phyloP scores from a whole-genome alignment of 495 filamentous ascomycete species.

The Neurospora sp. region DNA sequence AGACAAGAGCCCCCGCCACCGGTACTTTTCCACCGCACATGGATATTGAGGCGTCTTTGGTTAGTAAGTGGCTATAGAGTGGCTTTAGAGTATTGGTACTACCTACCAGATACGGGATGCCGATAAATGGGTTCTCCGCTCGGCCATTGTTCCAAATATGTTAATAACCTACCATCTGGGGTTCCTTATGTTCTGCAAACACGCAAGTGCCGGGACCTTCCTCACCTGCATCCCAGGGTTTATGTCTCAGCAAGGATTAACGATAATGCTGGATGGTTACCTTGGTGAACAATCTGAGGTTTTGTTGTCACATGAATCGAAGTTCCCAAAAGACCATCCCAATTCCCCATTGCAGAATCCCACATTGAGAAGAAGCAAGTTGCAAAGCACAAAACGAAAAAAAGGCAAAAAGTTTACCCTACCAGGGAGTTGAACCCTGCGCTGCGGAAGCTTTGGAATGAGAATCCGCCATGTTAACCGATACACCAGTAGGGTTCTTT shows the following conservation, averaged over 20 bases:
- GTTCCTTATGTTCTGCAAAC: no score
- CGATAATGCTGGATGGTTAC: not conserved
- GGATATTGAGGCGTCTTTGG: not conserved
- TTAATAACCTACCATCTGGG: no score
- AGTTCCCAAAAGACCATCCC: not conserved
- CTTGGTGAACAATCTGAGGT: not conserved
- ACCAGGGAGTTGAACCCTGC: constrained; percentile 2
- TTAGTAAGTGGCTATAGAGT: not conserved
- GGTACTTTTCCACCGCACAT: not conserved
- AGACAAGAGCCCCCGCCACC: not conserved
- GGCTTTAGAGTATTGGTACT: not conserved
- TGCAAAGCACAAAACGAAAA: not conserved
- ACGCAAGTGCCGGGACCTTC: no score
- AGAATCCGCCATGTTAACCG: constrained; percentile 11
- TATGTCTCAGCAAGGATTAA: not conserved
- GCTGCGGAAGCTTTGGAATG: constrained; percentile 1
- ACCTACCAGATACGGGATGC: not conserved
- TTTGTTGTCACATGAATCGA: not conserved
- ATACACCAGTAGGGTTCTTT: constrained; percentile 6
- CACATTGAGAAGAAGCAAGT: not conserved
- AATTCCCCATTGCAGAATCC: not conserved
- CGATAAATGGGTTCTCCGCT: not conserved
- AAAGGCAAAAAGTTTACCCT: not conserved
- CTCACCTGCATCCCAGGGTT: no score
- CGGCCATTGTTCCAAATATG: no score